Evolutionary conservation across 2,329 filamentous ascomycete genomes (phyloP), one percentile per base, ranked within the genome.

Genomic region (Monilinia laxa): DNA sequence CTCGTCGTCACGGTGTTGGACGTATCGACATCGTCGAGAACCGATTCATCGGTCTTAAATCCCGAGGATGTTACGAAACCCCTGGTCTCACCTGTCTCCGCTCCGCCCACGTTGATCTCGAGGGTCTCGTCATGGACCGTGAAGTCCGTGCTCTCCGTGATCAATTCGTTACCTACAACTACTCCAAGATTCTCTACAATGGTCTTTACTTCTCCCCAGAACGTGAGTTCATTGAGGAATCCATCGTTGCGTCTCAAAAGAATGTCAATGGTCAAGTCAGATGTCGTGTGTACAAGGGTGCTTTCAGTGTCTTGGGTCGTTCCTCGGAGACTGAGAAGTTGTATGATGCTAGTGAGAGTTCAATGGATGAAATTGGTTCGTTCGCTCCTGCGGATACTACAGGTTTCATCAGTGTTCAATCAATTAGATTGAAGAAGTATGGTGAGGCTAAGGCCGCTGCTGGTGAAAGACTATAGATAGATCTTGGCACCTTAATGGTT

Each of bases 1-100:
- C 86, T 71, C 84, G 86, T 77, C 84, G 82, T 71, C 82, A 92
- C 80, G 91, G 91, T 77, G 85, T 94, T 72, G 91, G 91, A 74
- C 83, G 91, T 75, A 89, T 94, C 71, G 91, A 94, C 78, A 94
- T 94, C 76, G 90, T 93, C 69, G 90, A 92, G 79, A 90, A 91
- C 81, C 85, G 91, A 64, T 91, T 90, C 81, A 90, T 91, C 75
- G 91, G 90, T 70, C 83, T 93, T 74, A 93, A 93, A 83, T 88
- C 85, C 72, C 87, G 91, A 74, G 91, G 91, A 74, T 93, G 90
- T 82, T 93, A 93, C 81, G 91, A 93, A 75, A 75, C 74, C 42
- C 73, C 73, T 28, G 75, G 73, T 63, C 68, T 76, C 49, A 74
- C 75, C 64, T 74, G 72, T 66, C 71, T 77, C 31, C 74, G 76